Evolutionary conservation across 352 stramenopile genomes (phyloP).

Genomic region (Globisporangium radiosum): DNA sequence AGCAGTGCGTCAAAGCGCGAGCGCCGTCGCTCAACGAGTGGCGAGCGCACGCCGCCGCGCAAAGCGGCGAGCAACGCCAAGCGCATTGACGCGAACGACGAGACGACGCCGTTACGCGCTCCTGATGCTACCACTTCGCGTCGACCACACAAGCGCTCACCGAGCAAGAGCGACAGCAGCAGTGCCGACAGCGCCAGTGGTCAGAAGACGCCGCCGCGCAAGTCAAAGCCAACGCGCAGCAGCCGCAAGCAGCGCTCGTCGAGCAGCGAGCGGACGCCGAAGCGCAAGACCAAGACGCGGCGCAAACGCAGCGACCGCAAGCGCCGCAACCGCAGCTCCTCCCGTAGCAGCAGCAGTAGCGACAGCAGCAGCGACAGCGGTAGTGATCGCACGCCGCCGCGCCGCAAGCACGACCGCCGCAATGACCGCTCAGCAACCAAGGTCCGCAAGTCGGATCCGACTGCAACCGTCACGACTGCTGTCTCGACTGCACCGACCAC

Average conservation of each 20-base stretch:
- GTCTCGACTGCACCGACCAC: not conserved
- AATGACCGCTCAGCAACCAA: no score
- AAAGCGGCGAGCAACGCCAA: not conserved
- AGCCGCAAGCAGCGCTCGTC: conserved; percentile 4
- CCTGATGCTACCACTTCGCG: not conserved
- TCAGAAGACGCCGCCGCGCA: conserved; percentile 25
- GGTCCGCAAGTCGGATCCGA: not conserved
- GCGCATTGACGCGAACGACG: not conserved
- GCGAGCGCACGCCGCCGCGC: not conserved
- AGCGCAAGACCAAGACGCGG: conserved; percentile 7
- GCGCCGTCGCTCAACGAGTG: conserved; percentile 5
- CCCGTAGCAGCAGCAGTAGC: conserved; percentile 5
- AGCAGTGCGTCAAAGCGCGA: conserved; percentile 1
- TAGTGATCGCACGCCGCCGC: conserved; percentile 17
- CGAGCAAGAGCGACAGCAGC: no score
- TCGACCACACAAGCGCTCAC: conserved; percentile 4
- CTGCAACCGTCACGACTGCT: conserved; percentile 1
- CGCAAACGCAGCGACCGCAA: conserved; percentile 5
- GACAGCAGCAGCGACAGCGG: conserved; percentile 6
- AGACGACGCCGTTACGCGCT: conserved; percentile 3
- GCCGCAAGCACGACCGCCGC: conserved; percentile 3
- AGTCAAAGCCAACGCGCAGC: conserved; percentile 13
- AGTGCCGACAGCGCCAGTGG: conserved; percentile 1
- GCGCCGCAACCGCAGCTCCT: conserved; percentile 6
- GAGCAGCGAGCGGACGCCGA: conserved; percentile 15